A percentile compares a stretch with the other conserved stretches of the same genome.
These are phyloP conservation scores for Huntiella moniliformis DNA, from an alignment of 2,329 filamentous ascomycete genomes.

Conservation along the genomic window DNA sequence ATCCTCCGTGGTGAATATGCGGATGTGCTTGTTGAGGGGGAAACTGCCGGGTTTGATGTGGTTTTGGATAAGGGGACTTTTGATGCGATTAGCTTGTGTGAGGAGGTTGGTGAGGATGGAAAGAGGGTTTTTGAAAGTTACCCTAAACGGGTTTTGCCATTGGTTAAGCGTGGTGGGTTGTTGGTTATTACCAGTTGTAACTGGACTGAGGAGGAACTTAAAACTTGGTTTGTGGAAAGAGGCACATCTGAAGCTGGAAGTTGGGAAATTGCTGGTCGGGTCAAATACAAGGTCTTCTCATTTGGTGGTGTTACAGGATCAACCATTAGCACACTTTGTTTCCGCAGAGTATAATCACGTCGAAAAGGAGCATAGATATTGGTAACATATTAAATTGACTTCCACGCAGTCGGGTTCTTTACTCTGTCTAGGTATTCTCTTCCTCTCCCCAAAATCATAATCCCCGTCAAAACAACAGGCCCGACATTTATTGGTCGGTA, in stretches of 20 bases:
- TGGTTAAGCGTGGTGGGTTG: slow-evolving; percentile 53
- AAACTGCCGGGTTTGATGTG: slow-evolving; percentile 52
- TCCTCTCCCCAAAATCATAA: neutral
- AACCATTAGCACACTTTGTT: slow-evolving; percentile 75
- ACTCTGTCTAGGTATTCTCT: slow-evolving; percentile 4
- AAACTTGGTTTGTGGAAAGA: slow-evolving; percentile 50
- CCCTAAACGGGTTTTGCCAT: slow-evolving; percentile 41
- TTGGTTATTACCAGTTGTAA: slow-evolving; percentile 91
- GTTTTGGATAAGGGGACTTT: slow-evolving; percentile 98
- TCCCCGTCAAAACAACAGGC: neutral
- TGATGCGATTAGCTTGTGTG: slow-evolving; percentile 71
- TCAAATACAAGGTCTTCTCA: slow-evolving; percentile 70
- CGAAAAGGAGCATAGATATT: neutral
- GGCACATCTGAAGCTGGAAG: slow-evolving; percentile 14
- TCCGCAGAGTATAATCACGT: slow-evolving; percentile 28
- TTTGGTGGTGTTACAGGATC: slow-evolving; percentile 82
- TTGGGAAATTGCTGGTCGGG: slow-evolving; percentile 44
- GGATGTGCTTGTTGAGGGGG: slow-evolving; percentile 17
- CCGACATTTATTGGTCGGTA: slow-evolving; percentile 34
- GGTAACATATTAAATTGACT: no score
- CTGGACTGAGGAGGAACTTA: slow-evolving; percentile 83
- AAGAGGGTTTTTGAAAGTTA: slow-evolving; percentile 59
- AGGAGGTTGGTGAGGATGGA: slow-evolving; percentile 30
- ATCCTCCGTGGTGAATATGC: slow-evolving; percentile 29
- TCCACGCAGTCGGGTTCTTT: no score